Evolutionary conservation across 1,139 yeast genomes (phyloP), one percentile per base, ranked within the genome.

Genomic region (Zygotorulaspora mrakii): DNA sequence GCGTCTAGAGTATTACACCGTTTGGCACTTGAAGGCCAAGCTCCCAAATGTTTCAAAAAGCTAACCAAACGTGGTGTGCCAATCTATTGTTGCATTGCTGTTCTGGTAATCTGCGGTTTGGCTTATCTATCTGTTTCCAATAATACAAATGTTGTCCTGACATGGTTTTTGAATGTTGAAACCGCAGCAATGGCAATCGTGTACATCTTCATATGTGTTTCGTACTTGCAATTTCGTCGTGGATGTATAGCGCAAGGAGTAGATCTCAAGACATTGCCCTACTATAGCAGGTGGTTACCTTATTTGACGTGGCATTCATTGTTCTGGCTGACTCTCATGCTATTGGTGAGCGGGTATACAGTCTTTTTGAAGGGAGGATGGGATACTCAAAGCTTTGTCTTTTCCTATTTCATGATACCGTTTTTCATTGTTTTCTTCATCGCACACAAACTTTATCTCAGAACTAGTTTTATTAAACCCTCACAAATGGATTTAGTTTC

Each of bases 51-150:
- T 42, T 75, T 78, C 53, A 63, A 75, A n/a, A 72, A 58, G 44
- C 77, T 81, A 14, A 78, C 76, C 65, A 71, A 70, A 50, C 65
- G 61, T 50, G 88, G 88, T 56, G 76, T 76, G 42, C 88, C 88
- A 39, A 50, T 66, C 21, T 20, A 23, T 11, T 29, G 35, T 52
- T 70, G 78, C 22, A 64, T 53, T 2, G 49, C 66, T 11, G 61
- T 73, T 2, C 56, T 69, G 7, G 32, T 56, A 1, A 76, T 79
- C 57, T 71, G 79, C 29, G 66, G 70, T 37, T 68, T 79, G 50
- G 74, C 83, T 1, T 80, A 72, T 60, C 71, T 80, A 68, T 41
- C 43, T 28, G 40, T 45, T 29, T 68, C 82, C 0, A 61, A 73
- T 2, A 59, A 70, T 1, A 68, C 84, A 0, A 62, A 73, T 2